Percentiles rank a stretch among this genome's conserved stretches.
Conservation (phyloP, 2,329 filamentous ascomycete genomes). For the Nemania sp. region DNA sequence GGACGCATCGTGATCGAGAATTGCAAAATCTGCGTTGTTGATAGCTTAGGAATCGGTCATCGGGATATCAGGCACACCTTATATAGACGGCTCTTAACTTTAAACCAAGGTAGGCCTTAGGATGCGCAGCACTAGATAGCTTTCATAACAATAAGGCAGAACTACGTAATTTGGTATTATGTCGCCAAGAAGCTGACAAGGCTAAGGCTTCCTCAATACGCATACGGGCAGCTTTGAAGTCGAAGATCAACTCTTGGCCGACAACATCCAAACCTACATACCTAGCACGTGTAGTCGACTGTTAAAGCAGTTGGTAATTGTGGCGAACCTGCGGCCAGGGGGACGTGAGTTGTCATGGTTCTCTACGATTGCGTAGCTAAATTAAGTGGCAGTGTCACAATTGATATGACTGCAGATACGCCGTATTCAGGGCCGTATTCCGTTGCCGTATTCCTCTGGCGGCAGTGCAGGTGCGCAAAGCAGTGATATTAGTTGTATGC, state of each 20-base stretch:
- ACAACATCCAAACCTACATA: neutral
- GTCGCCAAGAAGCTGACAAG: neutral
- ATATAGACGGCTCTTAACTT: neutral
- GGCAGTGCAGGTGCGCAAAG: no score
- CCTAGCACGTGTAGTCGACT: no score
- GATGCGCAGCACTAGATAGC: neutral
- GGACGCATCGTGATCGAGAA: slow-evolving; percentile 6
- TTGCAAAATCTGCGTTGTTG: neutral
- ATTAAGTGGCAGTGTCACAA: neutral
- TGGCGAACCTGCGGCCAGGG: no score
- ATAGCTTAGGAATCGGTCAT: neutral
- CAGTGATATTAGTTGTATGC: no score
- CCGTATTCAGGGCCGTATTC: no score
- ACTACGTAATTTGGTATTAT: neutral
- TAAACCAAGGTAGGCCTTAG: neutral
- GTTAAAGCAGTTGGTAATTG: no score
- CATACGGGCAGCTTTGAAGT: neutral
- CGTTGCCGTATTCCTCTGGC: no score
- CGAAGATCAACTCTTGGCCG: neutral
- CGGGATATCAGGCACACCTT: neutral
- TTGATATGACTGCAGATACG: neutral
- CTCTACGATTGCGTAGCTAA: neutral
- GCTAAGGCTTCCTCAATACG: neutral
- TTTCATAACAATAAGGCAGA: neutral
- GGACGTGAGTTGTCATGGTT: no score